Evolutionary conservation across 1,284 basidiomycete genomes (phyloP), one percentile per base, ranked within the genome.

Genomic region (Neolentinus lepideus): DNA sequence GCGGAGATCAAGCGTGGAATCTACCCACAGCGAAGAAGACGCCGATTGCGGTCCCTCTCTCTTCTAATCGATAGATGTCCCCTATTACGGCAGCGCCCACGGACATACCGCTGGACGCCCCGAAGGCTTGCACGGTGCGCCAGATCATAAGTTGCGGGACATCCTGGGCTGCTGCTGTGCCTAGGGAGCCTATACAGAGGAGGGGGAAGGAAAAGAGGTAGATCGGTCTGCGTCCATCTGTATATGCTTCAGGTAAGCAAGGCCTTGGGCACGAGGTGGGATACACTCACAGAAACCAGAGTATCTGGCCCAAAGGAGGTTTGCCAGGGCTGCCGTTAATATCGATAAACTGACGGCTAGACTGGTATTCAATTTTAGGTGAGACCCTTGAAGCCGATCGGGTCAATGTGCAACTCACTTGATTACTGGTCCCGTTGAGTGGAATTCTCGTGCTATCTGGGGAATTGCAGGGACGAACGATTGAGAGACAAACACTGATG

Each of bases 401-500:
- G 25, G 38, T 21, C 50, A 14, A 50, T 51, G 11, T 19, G 69
- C 63, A 3, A 67, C 75, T 56, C 67, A 83, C 78, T 80, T 83
- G 59, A 90, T 75, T 25, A 84, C 66, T 2, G 75, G 62, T 1
- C 75, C 74, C 0, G 81, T 80, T 0, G 85, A 78, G 33, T 77
- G 56, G 8, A 90, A 69, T 56, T 90, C 86, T 22, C 69, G 66
- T 0, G 84, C 78, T 59, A 90, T 82, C 56, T 83, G 74, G 0
- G 85, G 84, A 51, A 90, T 86, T 0, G 80, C 78, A 0, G 88
- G 88, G 2, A 87, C 74, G 67, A 90, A 88, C 1, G 82, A 79
- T 3, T 83, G 81, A 1, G 82, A 77, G 0, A 86, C 79, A 63
- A 90, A 82, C 26, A 86, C 86, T 90, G 6, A 43, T 12, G 29